Base-by-base conservation (phyloP, 148 eudicot species). In the Oxyria digyna region DNA sequence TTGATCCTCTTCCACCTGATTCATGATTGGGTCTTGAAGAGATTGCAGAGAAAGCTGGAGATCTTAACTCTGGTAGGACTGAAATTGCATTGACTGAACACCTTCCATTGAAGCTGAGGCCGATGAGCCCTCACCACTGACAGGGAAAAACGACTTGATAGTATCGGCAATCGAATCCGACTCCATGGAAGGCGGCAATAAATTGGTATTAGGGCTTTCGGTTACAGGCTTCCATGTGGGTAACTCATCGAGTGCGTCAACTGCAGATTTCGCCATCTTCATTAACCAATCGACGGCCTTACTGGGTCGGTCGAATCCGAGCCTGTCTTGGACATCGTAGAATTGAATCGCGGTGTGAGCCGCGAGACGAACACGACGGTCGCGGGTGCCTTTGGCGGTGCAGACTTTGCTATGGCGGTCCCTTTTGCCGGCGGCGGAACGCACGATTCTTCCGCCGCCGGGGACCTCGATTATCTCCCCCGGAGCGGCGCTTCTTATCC, bases 401-500 rank as follows among this genome's bases (percentile, higher is more conserved):
- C 95, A 91, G 29, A 91, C 97, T 73, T 91, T 91, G 70, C 95
- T 88, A 69, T 91, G 97, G 6, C 97, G 73, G 76, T 91, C 97
- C 67, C 88, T 91, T 3, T 91, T 78, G 2, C 97, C 97, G 1
- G 87, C 88, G 1, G 87, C 88, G 23, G 97, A 84, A 40, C 97
- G 77, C 0, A 91, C 89, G 86, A 91, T 91, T 82, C 88, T 95
- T 11, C 97, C 95, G 17, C 97, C 95, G 1, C 97, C 95, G 64
- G 88, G 89, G 0, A 91, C 97, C 67, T 91, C 91, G 9, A 88
- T 95, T 12, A 91, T 91, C 81, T 91, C 95, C 21, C 95, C 95
- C 12, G 78, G 67, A 3, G 73, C 85, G 10, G 81, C 77, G 73
- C 72, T 82, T 55, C 85, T 84, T n/a, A 57, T 54, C 62, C 62